Conservation (phyloP, 805 yeast genomes). For the Allodekkera sacchari region DNA sequence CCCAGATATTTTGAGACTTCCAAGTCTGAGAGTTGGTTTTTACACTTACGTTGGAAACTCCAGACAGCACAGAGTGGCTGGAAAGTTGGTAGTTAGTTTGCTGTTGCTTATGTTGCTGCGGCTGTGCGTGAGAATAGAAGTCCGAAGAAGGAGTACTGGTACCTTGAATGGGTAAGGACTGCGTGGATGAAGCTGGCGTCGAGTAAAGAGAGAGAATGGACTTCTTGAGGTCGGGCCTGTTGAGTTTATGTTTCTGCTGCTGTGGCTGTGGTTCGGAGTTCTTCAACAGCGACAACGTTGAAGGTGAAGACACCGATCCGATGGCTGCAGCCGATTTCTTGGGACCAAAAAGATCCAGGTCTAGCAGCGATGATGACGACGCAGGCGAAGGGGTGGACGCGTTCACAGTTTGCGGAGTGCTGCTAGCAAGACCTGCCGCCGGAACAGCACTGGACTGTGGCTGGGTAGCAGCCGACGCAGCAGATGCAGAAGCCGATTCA, state of each 20-base stretch:
- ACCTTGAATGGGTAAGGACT: conserved; percentile 1
- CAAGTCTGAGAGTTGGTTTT: conserved; percentile 3
- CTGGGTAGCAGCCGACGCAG: not conserved
- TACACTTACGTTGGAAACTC: conserved; percentile 2
- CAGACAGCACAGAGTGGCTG: conserved; percentile 1
- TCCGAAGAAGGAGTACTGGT: not conserved
- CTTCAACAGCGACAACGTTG: conserved; percentile 6
- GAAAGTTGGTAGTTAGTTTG: not conserved
- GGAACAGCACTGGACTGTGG: conserved; percentile 1
- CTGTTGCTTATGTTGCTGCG: not conserved
- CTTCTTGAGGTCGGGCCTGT: conserved; percentile 81
- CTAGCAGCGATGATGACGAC: conserved; percentile 4
- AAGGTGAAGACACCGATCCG: conserved; percentile 3
- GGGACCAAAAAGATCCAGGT: conserved; percentile 3
- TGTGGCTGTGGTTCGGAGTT: conserved; percentile 6
- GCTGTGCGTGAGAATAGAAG: not conserved
- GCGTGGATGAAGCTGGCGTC: conserved; percentile 34
- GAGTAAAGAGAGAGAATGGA: conserved; percentile 86
- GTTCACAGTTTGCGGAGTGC: not conserved
- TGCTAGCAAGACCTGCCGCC: conserved; percentile 1
- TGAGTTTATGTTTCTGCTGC: conserved; percentile 13
- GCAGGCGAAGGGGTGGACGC: conserved; percentile 2
- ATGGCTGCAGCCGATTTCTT: conserved; percentile 1
- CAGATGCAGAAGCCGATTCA: conserved; percentile 2
- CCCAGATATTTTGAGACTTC: conserved; percentile 10